Conservation (phyloP, 495 filamentous ascomycete species). For the Echria macrotheca region DNA sequence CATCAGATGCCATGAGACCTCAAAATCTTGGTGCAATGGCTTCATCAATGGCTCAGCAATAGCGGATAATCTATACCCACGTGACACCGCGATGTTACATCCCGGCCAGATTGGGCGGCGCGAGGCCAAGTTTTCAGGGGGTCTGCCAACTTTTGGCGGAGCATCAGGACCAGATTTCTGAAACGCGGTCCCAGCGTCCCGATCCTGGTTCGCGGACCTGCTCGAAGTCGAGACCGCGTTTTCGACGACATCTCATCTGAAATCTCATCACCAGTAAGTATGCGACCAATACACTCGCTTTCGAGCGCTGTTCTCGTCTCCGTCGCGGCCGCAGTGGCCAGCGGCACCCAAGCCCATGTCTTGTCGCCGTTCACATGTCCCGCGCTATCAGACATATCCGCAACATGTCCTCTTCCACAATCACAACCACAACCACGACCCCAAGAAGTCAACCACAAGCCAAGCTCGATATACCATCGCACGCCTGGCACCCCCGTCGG, state of each 20-base stretch:
- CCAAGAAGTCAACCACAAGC: neutral
- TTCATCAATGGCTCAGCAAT: no score
- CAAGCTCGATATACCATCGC: no score
- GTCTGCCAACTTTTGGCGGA: conserved; percentile 1
- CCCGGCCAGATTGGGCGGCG: neutral
- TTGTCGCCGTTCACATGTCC: conserved; percentile 6
- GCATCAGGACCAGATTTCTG: neutral
- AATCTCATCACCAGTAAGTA: neutral
- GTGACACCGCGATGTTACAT: neutral
- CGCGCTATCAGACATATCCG: neutral
- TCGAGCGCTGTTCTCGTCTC: neutral
- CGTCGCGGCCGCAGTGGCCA: neutral
- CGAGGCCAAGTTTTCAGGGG: neutral
- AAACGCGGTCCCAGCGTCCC: neutral
- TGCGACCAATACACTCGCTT: neutral
- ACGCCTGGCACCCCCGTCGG: no score
- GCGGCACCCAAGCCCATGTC: neutral
- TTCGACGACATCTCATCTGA: neutral
- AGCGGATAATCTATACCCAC: no score
- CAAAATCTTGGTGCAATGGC: no score
- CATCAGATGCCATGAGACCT: no score
- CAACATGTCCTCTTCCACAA: conserved; percentile 3
- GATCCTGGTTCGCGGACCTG: neutral
- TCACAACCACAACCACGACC: neutral
- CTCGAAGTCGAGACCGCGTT: neutral